phyloP scores from a whole-genome alignment of 352 stramenopile species.

The Blastocystis sp. region DNA sequence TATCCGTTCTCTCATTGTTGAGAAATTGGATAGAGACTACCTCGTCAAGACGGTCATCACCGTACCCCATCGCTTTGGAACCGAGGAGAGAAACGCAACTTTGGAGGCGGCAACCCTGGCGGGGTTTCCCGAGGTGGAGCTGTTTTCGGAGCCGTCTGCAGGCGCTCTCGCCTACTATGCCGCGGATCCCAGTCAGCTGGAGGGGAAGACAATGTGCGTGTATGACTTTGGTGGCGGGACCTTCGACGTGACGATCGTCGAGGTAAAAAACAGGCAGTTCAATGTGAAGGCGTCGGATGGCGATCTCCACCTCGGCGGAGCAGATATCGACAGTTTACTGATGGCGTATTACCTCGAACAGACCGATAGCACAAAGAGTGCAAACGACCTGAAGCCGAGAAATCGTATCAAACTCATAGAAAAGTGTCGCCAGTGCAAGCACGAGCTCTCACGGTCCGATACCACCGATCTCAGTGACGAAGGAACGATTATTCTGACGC shows the following conservation, averaged over 20 bases:
- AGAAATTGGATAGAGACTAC: not conserved
- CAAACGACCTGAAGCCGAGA: not conserved
- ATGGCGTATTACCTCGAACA: not conserved
- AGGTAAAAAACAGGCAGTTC: slow-evolving; percentile 62
- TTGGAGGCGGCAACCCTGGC: not conserved
- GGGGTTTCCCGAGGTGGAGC: not conserved
- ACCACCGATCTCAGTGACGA: not conserved
- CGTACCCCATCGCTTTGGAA: not conserved
- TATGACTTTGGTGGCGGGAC: slow-evolving; percentile 69
- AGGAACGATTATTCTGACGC: not conserved
- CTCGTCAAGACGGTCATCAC: too few relatives aligned
- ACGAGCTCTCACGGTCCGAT: too few relatives aligned
- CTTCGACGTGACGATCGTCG: slow-evolving; percentile 65
- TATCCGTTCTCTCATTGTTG: not conserved
- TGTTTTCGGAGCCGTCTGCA: not conserved
- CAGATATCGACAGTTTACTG: not conserved
- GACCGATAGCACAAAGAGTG: not conserved
- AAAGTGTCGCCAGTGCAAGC: not conserved
- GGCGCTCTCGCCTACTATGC: not conserved
- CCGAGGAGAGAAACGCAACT: not conserved
- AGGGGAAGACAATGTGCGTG: slow-evolving; percentile 39
- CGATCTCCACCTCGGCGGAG: not conserved
- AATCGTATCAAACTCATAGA: not conserved
- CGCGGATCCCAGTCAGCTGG: not conserved
- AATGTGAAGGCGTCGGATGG: not conserved